A percentile compares a stretch with the other conserved stretches of the same genome.
These are phyloP conservation scores for Marchantia polymorpha DNA, from an alignment of 225 moss, liverwort and hornwort species.

Conservation along the genomic window DNA sequence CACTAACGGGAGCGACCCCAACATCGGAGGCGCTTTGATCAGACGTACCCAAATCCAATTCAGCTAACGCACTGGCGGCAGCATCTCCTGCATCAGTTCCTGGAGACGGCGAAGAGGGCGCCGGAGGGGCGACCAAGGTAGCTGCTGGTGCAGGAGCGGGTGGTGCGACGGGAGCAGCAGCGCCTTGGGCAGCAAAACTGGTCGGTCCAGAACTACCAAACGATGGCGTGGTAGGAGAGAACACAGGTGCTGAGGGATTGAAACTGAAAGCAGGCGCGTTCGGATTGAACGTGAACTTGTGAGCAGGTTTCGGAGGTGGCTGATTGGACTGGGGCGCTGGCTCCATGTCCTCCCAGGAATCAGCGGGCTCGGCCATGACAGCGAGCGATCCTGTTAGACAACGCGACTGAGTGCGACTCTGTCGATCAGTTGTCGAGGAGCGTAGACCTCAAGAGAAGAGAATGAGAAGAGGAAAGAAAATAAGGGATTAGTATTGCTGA, in stretches of 20 bases:
- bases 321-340: constrained; percentile 29
- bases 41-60: constrained; percentile 19
- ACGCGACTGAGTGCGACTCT: not conserved
- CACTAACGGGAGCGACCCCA: constrained; percentile 6
- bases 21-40: not conserved
- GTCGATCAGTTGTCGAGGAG: not conserved
- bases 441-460: not conserved
- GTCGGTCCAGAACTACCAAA: constrained; percentile 22
- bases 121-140: not conserved
- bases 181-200: not conserved
- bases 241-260: constrained; percentile 49
- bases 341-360: constrained; percentile 71
- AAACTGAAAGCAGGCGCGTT: constrained; percentile 60
- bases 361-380: constrained; percentile 49
- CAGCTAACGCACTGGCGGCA: constrained; percentile 17
- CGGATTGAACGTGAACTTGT: constrained; percentile 46
- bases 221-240: constrained; percentile 35
- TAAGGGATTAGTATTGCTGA: not conserved
- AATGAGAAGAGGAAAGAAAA: not conserved
- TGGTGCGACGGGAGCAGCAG: not conserved
- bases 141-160: not conserved
- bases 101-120: constrained; percentile 14
- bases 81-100: constrained; percentile 15
- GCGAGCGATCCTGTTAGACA: not conserved
- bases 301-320: constrained; percentile 2